Evolutionary conservation across 768 basidiomycete species (phyloP).

Genomic region (Gautieria morchelliformis): DNA sequence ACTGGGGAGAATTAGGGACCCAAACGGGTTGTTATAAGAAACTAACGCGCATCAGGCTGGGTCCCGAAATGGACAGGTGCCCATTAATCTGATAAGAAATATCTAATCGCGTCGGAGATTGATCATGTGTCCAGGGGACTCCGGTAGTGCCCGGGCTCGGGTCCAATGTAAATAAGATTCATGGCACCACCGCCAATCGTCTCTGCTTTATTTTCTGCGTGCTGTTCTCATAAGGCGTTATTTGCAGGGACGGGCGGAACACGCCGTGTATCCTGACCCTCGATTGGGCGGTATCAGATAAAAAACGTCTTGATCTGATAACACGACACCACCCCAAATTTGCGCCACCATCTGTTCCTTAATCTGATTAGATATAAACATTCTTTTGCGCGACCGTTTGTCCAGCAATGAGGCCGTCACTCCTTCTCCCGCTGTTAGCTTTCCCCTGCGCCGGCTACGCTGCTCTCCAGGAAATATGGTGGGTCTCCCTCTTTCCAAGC

Average conservation of each 20-base stretch:
- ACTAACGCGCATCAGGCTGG: too few species aligned
- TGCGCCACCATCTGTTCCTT: neutral
- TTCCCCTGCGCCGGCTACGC: constrained; percentile 38
- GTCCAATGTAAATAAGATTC: too few species aligned
- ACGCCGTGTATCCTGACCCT: too few species aligned
- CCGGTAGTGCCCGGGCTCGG: too few species aligned
- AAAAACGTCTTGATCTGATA: neutral
- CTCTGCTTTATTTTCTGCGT: too few species aligned
- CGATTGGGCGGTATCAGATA: neutral
- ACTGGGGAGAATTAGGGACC: neutral
- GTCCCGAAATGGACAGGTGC: neutral
- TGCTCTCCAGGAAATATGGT: constrained; percentile 59
- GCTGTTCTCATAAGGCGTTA: too few species aligned
- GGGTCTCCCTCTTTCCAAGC: constrained; percentile 1
- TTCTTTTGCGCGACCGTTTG: constrained; percentile 5
- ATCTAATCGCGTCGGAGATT: too few species aligned
- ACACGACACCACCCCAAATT: neutral
- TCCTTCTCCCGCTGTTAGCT: constrained; percentile 21
- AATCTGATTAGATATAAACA: too few species aligned
- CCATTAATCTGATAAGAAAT: constrained; percentile 7
- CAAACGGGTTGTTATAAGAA: too few species aligned
- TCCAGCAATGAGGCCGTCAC: constrained; percentile 11
- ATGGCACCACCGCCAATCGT: too few species aligned
- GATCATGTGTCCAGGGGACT: too few species aligned
- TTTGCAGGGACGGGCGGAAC: too few species aligned